These are phyloP conservation scores for Pleurotus eryngii DNA, from an alignment of 768 basidiomycete species.

Conservation along the genomic window DNA sequence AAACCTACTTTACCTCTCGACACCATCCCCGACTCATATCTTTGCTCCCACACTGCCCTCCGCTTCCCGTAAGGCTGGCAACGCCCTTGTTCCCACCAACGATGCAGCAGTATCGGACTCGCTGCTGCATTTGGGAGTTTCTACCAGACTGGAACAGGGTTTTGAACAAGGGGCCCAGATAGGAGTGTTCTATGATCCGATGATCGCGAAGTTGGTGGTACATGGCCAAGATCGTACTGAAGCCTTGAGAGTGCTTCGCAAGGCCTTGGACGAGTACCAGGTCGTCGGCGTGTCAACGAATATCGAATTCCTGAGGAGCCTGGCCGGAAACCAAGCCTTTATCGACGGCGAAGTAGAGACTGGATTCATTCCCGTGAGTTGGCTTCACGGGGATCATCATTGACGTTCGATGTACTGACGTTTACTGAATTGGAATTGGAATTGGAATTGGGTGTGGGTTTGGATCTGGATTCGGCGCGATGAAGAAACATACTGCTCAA, in stretches of 20 bases:
- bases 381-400: not conserved
- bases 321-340: constrained; percentile 79
- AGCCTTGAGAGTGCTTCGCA: constrained; percentile 75
- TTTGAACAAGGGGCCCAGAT: constrained; percentile 78
- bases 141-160: constrained; percentile 87
- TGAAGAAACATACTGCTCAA: constrained; percentile 76
- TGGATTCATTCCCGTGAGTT: constrained; percentile 79
- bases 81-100: constrained; percentile 26
- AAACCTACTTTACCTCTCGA: constrained; percentile 72
- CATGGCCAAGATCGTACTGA: constrained; percentile 83
- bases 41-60: constrained; percentile 52
- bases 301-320: constrained; percentile 76
- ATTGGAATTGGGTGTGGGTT: too few species aligned
- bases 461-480: too few species aligned
- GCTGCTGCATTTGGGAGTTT: constrained; percentile 40
- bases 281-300: constrained; percentile 93
- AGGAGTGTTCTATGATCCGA: constrained; percentile 87
- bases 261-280: constrained; percentile 83
- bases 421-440: too few species aligned
- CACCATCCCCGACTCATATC: constrained; percentile 67
- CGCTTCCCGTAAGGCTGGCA: constrained; percentile 16
- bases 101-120: constrained; percentile 21
- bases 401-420: too few species aligned
- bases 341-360: constrained; percentile 82
- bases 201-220: constrained; percentile 91